Base-by-base conservation (phyloP, 345 rosid genomes). In the Linum trigynum region DNA sequence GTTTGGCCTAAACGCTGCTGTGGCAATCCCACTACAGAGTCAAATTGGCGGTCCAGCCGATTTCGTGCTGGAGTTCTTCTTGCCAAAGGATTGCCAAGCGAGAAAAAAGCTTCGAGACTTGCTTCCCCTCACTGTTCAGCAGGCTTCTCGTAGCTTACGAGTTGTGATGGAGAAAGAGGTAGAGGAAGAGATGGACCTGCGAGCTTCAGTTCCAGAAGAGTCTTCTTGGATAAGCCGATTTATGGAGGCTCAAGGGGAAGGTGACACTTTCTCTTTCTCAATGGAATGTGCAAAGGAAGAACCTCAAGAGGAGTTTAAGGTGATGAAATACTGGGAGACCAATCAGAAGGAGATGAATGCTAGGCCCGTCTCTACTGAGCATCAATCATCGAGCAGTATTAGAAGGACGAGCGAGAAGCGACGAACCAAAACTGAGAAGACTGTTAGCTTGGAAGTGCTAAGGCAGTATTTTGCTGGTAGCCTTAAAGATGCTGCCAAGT, bases 401-500 rank as follows among this genome's bases (percentile, higher is more conserved):
- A 76, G 78, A 73, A 89, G 63, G 76, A 51, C 74, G 3, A 89
- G 84, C 38, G 87, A 81, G 57, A 89, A 78, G 80, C 82, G 83
- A 76, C 81, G 87, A 61, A 67, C 87, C 59, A 92, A 85, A 83
- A 64, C 81, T 38, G 98, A 89, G 84, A 92, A 87, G 84, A 82
- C 84, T 32, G 87, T 92, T 75, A 86, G 92, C 78, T 82, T 92
- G 78, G 76, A 89, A 23, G 90, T 83, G 69, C 98, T 92, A 60
- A 84, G 81, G 64, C 97, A 89, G 40, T 75, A 92, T 76, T 92
- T 89, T 61, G 86, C 97, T 0, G 98, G 98, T 71, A 92, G 95
- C 80, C 98, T 92, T 62, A 87, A 89, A 72, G 97, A 92, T 81
- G 98, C 97, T 65, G 98, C 97, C 59, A 89, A 87, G 77, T 86